phyloP scores from a whole-genome alignment of 169 alveolate genomes.

The Eimeria maxima region DNA sequence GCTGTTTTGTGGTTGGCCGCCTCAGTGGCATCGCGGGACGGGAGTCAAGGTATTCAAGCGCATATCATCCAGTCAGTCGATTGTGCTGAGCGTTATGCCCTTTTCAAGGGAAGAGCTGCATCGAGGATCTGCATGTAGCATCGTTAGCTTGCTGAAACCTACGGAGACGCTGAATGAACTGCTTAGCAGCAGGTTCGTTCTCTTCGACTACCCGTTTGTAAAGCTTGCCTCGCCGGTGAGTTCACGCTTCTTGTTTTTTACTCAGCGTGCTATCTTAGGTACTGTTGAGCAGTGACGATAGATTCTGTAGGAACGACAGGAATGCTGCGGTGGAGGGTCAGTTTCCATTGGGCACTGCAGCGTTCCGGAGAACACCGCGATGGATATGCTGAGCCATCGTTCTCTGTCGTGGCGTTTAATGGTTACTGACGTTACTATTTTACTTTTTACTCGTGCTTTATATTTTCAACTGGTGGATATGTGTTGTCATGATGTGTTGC shows the following conservation, averaged over 20 bases:
- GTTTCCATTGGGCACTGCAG: neutral
- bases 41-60: slow-evolving; percentile 80
- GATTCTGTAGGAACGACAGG: neutral
- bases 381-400: neutral
- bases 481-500: neutral
- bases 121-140: neutral
- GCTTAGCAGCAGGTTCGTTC: slow-evolving; percentile 59
- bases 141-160: slow-evolving; percentile 18
- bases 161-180: slow-evolving; percentile 8
- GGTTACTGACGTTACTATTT: neutral
- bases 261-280: neutral
- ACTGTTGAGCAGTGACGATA: neutral
- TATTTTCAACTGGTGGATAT: neutral
- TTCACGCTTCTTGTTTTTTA: neutral
- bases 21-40: slow-evolving; percentile 76
- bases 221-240: slow-evolving; percentile 78
- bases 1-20: neutral
- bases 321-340: neutral
- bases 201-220: slow-evolving; percentile 79
- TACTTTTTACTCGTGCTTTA: neutral
- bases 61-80: slow-evolving; percentile 17
- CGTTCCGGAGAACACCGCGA: neutral
- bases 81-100: slow-evolving; percentile 61
- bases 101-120: slow-evolving; percentile 34
- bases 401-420: neutral